Evolutionary conservation across 495 filamentous ascomycete genomes (phyloP).

Genomic region (Letharia columbiana): DNA sequence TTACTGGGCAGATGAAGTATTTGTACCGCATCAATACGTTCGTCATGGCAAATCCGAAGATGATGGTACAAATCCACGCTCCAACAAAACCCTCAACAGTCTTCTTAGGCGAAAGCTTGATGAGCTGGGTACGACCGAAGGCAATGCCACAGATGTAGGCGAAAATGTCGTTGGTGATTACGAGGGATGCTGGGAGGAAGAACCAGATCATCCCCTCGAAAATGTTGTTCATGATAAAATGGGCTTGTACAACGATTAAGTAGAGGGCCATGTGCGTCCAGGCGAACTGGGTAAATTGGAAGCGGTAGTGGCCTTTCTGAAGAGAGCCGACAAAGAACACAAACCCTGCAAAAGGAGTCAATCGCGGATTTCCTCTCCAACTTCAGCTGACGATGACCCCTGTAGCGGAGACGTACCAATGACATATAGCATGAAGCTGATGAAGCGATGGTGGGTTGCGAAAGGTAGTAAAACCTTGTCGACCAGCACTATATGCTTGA

Average conservation of each 20-base stretch:
- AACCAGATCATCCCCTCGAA: slow-evolving; percentile 99
- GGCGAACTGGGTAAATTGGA: slow-evolving; percentile 98
- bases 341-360: slow-evolving; percentile 56
- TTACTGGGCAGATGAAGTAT: slow-evolving; percentile 98
- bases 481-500: slow-evolving; percentile 96
- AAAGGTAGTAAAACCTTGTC: slow-evolving; percentile 86
- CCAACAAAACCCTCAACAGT: slow-evolving; percentile 97
- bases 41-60: slow-evolving; percentile 75
- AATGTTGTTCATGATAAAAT: slow-evolving; percentile 99
- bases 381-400: no score
- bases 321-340: slow-evolving; percentile 98
- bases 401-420: slow-evolving; percentile 58
- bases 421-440: slow-evolving; percentile 94
- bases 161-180: slow-evolving; percentile 98
- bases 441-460: slow-evolving; percentile 96
- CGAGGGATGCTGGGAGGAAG: slow-evolving; percentile 88
- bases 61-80: slow-evolving; percentile 89
- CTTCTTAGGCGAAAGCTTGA: slow-evolving; percentile 98
- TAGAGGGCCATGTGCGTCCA: slow-evolving; percentile 99
- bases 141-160: slow-evolving; percentile 97
- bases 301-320: slow-evolving; percentile 89
- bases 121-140: slow-evolving; percentile 91
- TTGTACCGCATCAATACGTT: slow-evolving; percentile 84
- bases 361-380: background rate
- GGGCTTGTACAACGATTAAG: slow-evolving; percentile 93